Evolutionary conservation across 768 basidiomycete species (phyloP), one percentile per base, ranked within the genome.

Genomic region (Russula abietina): DNA sequence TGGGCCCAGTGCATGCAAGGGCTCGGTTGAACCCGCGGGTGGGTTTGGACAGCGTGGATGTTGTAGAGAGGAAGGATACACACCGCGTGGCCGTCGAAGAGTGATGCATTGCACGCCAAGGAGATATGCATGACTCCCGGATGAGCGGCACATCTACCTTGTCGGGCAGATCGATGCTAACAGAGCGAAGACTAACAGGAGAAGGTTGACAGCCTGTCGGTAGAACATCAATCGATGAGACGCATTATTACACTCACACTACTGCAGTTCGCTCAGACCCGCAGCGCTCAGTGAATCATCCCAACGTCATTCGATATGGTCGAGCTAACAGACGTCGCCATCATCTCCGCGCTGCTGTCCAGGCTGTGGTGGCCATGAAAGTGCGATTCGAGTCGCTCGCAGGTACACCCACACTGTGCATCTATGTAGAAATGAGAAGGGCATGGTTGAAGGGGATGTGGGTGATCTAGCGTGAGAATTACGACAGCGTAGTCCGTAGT

Each of bases 101-200:
- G 76, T 0, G 91, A 86, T 30, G 88, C 81, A 94, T 69, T 98
- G 94, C 0, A 97, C 81, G 0, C 86, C 91, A 1, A 99, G 82
- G 9, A 99, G 87, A 71, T 95, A 96, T 65, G 72, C 98, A 98
- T 3, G 89, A 81, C 61, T 99, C 96, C 0, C 96, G 96, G 57
- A 98, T 94, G 0, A 85, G 80, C 0, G 97, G 97, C 0, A 93
- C 85, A 68, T 99, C 96, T 0, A 92, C 89, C 73, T 99, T 99
- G n/a, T n/a, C n/a, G n/a, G n/a, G n/a, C n/a, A n/a, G n/a, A 72
- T 99, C 96, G 68, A 99, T 98, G 71, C 95, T 97, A 43, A 24
- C 26, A n/a, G 4, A 8, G n/a, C n/a, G n/a, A 41, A 24, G 26
- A 43, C 19, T 16, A 12, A 39, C 28, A 19, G 55, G 39, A 4